Evolutionary conservation across 1,284 basidiomycete species (phyloP).

Genomic region (Clitocybe nebularis): DNA sequence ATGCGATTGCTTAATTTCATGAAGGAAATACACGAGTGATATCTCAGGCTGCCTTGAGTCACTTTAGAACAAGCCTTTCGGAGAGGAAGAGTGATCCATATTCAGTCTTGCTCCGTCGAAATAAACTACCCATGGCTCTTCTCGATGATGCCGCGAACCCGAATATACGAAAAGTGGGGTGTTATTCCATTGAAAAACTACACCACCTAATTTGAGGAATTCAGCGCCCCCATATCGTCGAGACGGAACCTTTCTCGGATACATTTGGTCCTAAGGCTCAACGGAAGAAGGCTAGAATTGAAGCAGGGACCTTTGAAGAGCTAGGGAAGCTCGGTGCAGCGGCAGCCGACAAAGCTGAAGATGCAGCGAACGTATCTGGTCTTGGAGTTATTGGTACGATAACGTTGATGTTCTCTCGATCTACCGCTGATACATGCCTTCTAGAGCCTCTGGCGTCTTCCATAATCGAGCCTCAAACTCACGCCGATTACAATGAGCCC

Average conservation of each 20-base stretch:
- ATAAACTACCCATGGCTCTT: constrained; percentile 93
- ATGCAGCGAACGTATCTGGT: constrained; percentile 34
- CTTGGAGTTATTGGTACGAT: constrained; percentile 40
- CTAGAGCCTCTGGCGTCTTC: constrained; percentile 41
- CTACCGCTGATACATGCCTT: too few relatives aligned
- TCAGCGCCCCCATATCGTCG: constrained; percentile 86
- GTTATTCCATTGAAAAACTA: not conserved
- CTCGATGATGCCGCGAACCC: constrained; percentile 84
- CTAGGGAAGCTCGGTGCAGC: constrained; percentile 66
- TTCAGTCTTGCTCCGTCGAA: constrained; percentile 85
- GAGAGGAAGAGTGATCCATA: constrained; percentile 89
- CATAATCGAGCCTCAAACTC: constrained; percentile 51
- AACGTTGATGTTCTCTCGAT: too few relatives aligned
- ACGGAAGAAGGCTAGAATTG: constrained; percentile 82
- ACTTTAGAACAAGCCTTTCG: constrained; percentile 85
- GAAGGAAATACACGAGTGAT: constrained; percentile 96
- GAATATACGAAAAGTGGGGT: constrained; percentile 66
- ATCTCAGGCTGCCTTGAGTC: constrained; percentile 92
- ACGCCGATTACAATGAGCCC: constrained; percentile 78
- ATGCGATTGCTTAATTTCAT: constrained; percentile 6
- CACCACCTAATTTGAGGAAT: constrained; percentile 2
- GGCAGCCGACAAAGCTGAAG: constrained; percentile 39
- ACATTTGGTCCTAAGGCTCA: constrained; percentile 95
- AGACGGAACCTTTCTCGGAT: constrained; percentile 88
- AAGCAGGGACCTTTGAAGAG: constrained; percentile 86